These are phyloP conservation scores for Colletotrichum scovillei DNA, from an alignment of 2,329 filamentous ascomycete genomes.

Conservation along the genomic window DNA sequence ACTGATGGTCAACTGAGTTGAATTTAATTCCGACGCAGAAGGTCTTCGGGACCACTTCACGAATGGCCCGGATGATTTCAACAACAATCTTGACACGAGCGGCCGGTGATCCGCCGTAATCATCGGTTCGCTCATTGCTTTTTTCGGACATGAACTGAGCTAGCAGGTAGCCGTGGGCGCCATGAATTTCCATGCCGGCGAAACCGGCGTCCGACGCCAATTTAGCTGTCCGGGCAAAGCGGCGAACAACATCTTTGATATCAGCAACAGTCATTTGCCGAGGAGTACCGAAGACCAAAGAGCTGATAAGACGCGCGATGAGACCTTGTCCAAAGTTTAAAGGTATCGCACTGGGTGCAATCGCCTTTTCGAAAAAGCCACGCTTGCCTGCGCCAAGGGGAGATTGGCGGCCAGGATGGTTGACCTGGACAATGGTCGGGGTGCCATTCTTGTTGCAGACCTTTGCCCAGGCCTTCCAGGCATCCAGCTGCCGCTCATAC, in stretches of 20 bases:
- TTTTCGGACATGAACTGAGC: slow-evolving; percentile 64
- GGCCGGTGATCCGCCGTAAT: slow-evolving; percentile 63
- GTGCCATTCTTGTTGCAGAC: slow-evolving; percentile 46
- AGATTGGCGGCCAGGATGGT: slow-evolving; percentile 60
- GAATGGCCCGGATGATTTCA: slow-evolving; percentile 59
- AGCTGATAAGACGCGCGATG: slow-evolving; percentile 45
- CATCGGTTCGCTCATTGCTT: slow-evolving; percentile 63
- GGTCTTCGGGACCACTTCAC: slow-evolving; percentile 46
- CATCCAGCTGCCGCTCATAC: slow-evolving; percentile 42
- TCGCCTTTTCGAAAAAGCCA: slow-evolving; percentile 48
- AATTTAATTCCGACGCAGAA: slow-evolving; percentile 67
- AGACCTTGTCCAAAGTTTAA: slow-evolving; percentile 53
- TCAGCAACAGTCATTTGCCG: slow-evolving; percentile 66
- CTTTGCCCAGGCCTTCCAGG: slow-evolving; percentile 52
- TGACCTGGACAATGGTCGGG: slow-evolving; percentile 56
- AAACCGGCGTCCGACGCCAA: slow-evolving; percentile 59
- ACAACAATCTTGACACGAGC: slow-evolving; percentile 62
- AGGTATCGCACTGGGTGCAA: slow-evolving; percentile 57
- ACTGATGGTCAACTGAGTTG: slow-evolving; percentile 68
- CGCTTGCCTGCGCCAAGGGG: slow-evolving; percentile 50
- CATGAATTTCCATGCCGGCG: slow-evolving; percentile 58
- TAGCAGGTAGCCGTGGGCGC: slow-evolving; percentile 68
- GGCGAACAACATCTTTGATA: slow-evolving; percentile 61
- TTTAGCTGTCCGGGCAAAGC: slow-evolving; percentile 65
- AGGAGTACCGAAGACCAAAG: slow-evolving; percentile 63